Percentiles rank a stretch among this genome's conserved stretches.
phyloP scores from a whole-genome alignment of 2,329 filamentous ascomycete species.

The Fusarium sp. region DNA sequence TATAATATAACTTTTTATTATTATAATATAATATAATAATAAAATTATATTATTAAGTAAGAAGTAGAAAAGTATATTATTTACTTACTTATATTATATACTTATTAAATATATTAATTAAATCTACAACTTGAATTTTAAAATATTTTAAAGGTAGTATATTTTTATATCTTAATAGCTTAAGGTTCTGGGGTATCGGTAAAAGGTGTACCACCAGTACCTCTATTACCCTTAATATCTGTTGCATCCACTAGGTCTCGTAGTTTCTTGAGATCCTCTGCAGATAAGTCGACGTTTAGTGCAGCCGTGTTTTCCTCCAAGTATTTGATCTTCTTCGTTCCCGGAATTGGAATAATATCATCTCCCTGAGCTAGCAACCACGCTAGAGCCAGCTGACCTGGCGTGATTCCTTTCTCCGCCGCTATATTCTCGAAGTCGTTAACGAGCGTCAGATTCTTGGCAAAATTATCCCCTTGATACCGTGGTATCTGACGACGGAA shows the following conservation, averaged over 20 bases:
- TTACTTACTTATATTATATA: no score
- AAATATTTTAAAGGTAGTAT: background rate
- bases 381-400: background rate
- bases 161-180: background rate
- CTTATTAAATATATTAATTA: background rate
- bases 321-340: conserved; percentile 5
- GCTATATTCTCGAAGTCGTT: rapidly evolving
- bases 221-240: background rate
- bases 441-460: background rate
- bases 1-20: no score
- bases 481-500: background rate
- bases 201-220: background rate
- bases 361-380: background rate
- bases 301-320: background rate
- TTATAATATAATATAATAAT: no score
- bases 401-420: background rate
- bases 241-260: background rate
- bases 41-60: no score
- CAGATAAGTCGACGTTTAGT: background rate
- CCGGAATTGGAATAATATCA: conserved; percentile 1
- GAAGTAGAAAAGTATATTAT: no score
- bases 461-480: background rate
- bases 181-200: background rate
- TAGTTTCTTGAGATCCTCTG: background rate
- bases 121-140: background rate